Conservation (phyloP, 805 yeast genomes). For the Hanseniaspora meyeri region DNA sequence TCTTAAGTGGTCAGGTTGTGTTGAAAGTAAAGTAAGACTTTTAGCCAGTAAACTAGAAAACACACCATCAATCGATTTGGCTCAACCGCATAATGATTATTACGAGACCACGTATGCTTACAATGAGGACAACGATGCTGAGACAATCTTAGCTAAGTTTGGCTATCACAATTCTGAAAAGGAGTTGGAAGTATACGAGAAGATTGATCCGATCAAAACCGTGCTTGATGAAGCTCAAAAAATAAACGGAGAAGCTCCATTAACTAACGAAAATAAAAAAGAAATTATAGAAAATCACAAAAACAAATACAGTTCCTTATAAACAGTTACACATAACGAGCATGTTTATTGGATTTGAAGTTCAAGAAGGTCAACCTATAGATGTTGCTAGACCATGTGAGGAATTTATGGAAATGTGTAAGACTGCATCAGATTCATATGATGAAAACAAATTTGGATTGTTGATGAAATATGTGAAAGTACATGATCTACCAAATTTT, state of each 20-base stretch:
- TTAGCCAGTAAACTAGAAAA: slow-evolving; percentile 75
- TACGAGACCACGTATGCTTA: slow-evolving; percentile 46
- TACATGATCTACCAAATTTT: slow-evolving; percentile 70
- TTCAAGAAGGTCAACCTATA: slow-evolving; percentile 47
- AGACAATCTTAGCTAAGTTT: slow-evolving; percentile 46
- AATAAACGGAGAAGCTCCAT: slow-evolving; percentile 13
- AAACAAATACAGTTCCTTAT: slow-evolving; percentile 18
- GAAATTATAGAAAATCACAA: slow-evolving; percentile 12
- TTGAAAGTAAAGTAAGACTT: slow-evolving; percentile 73
- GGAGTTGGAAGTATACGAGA: slow-evolving; percentile 26
- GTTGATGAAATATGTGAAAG: slow-evolving; percentile 58
- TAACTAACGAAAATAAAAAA: slow-evolving; percentile 14
- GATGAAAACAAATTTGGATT: slow-evolving; percentile 41
- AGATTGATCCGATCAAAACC: slow-evolving; percentile 24
- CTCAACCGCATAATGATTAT: slow-evolving; percentile 81
- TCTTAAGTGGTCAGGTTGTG: slow-evolving; percentile 81
- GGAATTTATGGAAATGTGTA: slow-evolving; percentile 73
- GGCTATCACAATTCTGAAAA: slow-evolving; percentile 49
- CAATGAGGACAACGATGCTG: slow-evolving; percentile 41
- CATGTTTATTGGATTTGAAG: slow-evolving; percentile 65
- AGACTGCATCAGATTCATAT: slow-evolving; percentile 59
- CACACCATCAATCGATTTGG: slow-evolving; percentile 59
- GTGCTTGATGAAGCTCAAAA: slow-evolving; percentile 24
- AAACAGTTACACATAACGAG: slow-evolving; percentile 51
- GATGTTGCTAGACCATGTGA: slow-evolving; percentile 84